Conservation (phyloP, 2,329 filamentous ascomycete species). For the Epichloe uncinata region DNA sequence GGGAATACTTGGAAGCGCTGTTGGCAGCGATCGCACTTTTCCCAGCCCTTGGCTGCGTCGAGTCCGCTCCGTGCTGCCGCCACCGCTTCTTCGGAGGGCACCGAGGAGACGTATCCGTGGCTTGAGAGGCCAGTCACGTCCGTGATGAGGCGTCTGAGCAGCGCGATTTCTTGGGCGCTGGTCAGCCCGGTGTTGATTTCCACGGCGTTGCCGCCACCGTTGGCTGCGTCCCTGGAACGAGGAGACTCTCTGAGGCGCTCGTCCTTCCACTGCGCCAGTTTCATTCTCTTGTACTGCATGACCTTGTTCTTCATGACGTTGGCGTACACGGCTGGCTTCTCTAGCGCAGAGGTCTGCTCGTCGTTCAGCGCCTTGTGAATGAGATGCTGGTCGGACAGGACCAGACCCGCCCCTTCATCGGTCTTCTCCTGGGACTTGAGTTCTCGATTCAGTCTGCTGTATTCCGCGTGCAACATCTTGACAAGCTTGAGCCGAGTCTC, state of each 20-base stretch:
- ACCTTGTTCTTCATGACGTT: conserved; percentile 79
- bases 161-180: conserved; percentile 49
- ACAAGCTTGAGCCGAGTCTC: conserved; percentile 44
- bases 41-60: conserved; percentile 58
- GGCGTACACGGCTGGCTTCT: conserved; percentile 58
- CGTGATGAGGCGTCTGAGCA: conserved; percentile 51
- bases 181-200: conserved; percentile 58
- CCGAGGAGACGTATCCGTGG: conserved; percentile 60
- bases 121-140: conserved; percentile 48
- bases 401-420: conserved; percentile 27
- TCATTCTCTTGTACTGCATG: conserved; percentile 63
- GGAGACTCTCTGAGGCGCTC: conserved; percentile 30
- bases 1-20: conserved; percentile 87
- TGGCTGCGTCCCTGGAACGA: background rate
- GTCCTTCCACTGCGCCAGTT: conserved; percentile 54
- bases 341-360: conserved; percentile 61
- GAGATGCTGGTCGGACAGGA: conserved; percentile 51
- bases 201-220: conserved; percentile 26
- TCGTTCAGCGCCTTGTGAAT: conserved; percentile 59
- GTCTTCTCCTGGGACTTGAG: conserved; percentile 37
- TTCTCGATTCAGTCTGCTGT: conserved; percentile 52
- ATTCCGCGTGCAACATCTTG: conserved; percentile 50
- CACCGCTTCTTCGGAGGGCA: conserved; percentile 55
- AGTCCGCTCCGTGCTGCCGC: conserved; percentile 51
- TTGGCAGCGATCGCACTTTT: conserved; percentile 77